These are phyloP conservation scores for Hemerocallis citrina DNA, from an alignment of 106 monocot genomes.

Conservation along the genomic window DNA sequence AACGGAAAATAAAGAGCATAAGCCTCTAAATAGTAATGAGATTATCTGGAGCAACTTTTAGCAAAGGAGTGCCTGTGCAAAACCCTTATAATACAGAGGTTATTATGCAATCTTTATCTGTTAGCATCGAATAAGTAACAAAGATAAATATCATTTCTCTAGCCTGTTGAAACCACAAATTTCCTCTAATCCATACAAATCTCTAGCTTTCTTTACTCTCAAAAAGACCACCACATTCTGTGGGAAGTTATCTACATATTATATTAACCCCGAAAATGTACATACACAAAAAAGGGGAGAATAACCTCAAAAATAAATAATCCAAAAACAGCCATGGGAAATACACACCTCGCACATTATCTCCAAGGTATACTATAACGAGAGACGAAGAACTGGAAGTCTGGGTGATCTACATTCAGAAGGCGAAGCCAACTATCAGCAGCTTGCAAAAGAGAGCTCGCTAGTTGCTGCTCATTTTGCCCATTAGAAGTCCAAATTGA, in stretches of 20 bases:
- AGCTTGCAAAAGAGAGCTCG: constrained; percentile 45
- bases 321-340: neutral
- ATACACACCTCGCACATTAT: constrained; percentile 9
- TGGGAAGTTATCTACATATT: constrained; percentile 9
- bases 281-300: neutral
- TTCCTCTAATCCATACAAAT: constrained; percentile 1
- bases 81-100: too few species aligned
- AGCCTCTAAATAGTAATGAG: too few species aligned
- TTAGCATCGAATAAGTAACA: too few species aligned
- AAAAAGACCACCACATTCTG: constrained; percentile 13
- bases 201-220: neutral
- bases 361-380: constrained; percentile 17
- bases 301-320: neutral
- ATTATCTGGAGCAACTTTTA: too few species aligned
- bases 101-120: too few species aligned
- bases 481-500: constrained; percentile 64
- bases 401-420: constrained; percentile 64
- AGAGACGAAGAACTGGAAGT: constrained; percentile 74
- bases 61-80: too few species aligned
- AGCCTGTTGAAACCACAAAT: neutral
- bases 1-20: too few species aligned
- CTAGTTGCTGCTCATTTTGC: constrained; percentile 30
- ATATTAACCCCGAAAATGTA: constrained; percentile 8
- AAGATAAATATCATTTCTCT: neutral
- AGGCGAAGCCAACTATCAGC: constrained; percentile 74